These are phyloP conservation scores for Ophiostoma populinum DNA, from an alignment of 2,329 filamentous ascomycete species.

Conservation along the genomic window DNA sequence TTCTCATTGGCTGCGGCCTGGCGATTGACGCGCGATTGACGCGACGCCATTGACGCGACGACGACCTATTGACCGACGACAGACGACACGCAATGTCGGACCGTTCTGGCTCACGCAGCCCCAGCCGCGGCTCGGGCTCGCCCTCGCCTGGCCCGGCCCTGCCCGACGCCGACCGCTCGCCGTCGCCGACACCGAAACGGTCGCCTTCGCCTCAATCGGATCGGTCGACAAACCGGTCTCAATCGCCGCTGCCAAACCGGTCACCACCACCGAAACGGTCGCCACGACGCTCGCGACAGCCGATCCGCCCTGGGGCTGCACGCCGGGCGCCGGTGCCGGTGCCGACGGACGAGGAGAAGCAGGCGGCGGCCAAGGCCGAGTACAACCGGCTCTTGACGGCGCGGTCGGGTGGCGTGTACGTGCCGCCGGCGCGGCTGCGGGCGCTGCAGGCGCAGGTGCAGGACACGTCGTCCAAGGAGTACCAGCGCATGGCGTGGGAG, in stretches of 20 bases:
- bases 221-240: not conserved
- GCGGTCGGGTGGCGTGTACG: conserved; percentile 91
- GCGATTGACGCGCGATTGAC: too few relatives aligned
- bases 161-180: conserved; percentile 4
- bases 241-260: not conserved
- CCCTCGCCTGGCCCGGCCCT: not conserved
- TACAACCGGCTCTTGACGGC: conserved; percentile 84
- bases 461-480: conserved; percentile 90
- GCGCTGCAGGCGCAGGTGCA: conserved; percentile 94
- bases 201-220: not conserved
- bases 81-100: not conserved
- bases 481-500: conserved; percentile 98
- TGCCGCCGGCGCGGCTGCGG: conserved; percentile 76
- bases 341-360: conserved; percentile 64
- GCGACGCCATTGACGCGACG: too few relatives aligned
- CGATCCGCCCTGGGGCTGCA: too few relatives aligned
- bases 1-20: too few relatives aligned
- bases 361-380: conserved; percentile 76
- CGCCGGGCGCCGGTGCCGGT: conserved; percentile 23
- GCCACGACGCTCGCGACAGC: too few relatives aligned
- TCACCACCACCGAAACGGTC: too few relatives aligned
- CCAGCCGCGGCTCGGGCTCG: not conserved
- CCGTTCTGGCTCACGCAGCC: not conserved
- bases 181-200: not conserved
- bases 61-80: not conserved